Percentiles rank a stretch among this genome's conserved stretches.
Conservation (phyloP, 352 stramenopile genomes). For the Pythium grandisporangium region DNA sequence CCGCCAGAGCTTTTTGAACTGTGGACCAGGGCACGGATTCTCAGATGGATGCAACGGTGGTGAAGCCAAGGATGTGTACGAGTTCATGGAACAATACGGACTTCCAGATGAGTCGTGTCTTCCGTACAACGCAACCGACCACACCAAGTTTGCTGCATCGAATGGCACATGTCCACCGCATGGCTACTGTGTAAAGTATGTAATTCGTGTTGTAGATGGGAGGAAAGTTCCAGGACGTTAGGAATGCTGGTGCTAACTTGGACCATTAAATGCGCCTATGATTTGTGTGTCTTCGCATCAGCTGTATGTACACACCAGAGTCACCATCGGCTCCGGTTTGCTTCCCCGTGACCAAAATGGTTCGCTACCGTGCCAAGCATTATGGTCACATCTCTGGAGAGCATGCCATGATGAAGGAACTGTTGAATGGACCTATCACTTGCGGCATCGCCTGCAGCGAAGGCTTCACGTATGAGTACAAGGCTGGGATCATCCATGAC, state of each 20-base stretch:
- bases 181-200: slow-evolving; percentile 82
- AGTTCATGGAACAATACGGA: slow-evolving; percentile 70
- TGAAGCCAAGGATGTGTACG: slow-evolving; percentile 66
- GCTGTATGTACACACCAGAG: slow-evolving; percentile 71
- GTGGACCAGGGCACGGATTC: slow-evolving; percentile 56
- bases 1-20: slow-evolving; percentile 78
- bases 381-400: slow-evolving; percentile 64
- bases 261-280: slow-evolving; percentile 5
- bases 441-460: slow-evolving; percentile 91
- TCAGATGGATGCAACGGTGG: slow-evolving; percentile 59
- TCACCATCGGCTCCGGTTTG: slow-evolving; percentile 30
- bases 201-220: background rate
- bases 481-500: slow-evolving; percentile 87
- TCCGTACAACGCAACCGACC: slow-evolving; percentile 77
- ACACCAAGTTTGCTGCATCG: slow-evolving; percentile 54
- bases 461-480: slow-evolving; percentile 86
- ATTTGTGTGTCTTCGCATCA: no score
- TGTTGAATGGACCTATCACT: slow-evolving; percentile 83
- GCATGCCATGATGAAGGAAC: slow-evolving; percentile 79
- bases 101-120: slow-evolving; percentile 73
- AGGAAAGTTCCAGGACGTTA: background rate
- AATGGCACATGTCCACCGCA: slow-evolving; percentile 67
- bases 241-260: no score
- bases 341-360: slow-evolving; percentile 70
- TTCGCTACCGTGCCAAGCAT: slow-evolving; percentile 71